Evolutionary conservation across 495 filamentous ascomycete species (phyloP), one percentile per base, ranked within the genome.

Genomic region (Penicillium canariense): DNA sequence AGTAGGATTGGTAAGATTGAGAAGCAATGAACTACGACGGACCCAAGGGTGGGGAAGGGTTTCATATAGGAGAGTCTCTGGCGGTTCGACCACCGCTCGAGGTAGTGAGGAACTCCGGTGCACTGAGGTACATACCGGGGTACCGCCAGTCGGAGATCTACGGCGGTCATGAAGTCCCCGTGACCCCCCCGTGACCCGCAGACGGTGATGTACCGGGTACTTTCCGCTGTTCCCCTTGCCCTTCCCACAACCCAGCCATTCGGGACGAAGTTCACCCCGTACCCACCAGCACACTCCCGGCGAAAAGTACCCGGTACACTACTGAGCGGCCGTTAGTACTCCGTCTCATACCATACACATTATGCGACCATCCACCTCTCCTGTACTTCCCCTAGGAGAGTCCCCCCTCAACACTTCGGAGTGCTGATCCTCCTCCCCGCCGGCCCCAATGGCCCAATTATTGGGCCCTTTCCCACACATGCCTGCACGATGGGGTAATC

Each of bases 251-350:
- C n/a, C n/a, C n/a, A n/a, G n/a, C n/a, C n/a, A n/a, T n/a, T n/a
- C 45, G 50, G 54, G 47, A 54, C 55, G 31, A 25, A 40, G 28
- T 17, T 30, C 59, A 65, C 59, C 62, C 62, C 50, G 62, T 65
- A 65, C 36, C 59, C 62, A 52, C 59, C 62, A 62, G 53, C 31
- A 62, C 59, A 51, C 15, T 4, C 22, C 36, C 30, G 46, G 7
- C n/a, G 20, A 54, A 36, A 53, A 52, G 47, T 55, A 52, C 55
- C 43, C 52, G 30, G 59, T 62, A 59, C 56, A 45, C 49, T 59
- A 22, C 52, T 46, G 43, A 20, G 20, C 40, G 20, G n/a, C 26
- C 46, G 6, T 17, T 17, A 39, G 43, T 27, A 3, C 15, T 15
- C 43, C 25, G 26, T 34, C 40, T 32, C 27, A 32, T 1, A 20